These are phyloP conservation scores for Pterocarpus macrocarpus DNA, from an alignment of 306 rosid genomes.

Conservation along the genomic window DNA sequence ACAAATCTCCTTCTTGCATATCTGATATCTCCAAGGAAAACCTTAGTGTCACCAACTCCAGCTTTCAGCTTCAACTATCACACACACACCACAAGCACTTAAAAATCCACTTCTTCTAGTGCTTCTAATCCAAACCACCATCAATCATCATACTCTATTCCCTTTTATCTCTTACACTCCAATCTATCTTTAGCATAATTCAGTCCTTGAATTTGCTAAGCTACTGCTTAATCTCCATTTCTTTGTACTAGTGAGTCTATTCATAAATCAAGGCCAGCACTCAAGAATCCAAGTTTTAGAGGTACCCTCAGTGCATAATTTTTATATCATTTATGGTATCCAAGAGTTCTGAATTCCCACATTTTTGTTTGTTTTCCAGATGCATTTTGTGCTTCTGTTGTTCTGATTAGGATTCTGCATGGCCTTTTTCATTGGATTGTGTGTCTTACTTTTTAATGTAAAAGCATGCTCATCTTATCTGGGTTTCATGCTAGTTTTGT, in stretches of 20 bases:
- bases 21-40: conserved; percentile 49
- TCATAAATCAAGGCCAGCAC: conserved; percentile 6
- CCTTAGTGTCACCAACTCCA: conserved; percentile 65
- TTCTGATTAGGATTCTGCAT: conserved; percentile 40
- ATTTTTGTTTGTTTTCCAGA: conserved; percentile 40
- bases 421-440: conserved; percentile 44
- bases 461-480: conserved; percentile 37
- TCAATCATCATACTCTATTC: conserved; percentile 45
- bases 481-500: conserved; percentile 42
- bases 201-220: conserved; percentile 41
- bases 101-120: conserved; percentile 45
- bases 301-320: conserved; percentile 42
- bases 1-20: conserved; percentile 60
- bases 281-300: conserved; percentile 49
- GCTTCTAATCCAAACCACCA: conserved; percentile 63
- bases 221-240: conserved; percentile 18
- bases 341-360: conserved; percentile 44
- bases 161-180: conserved; percentile 27
- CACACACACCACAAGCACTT: conserved; percentile 41
- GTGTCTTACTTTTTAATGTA: conserved; percentile 42
- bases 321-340: conserved; percentile 24
- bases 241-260: not conserved
- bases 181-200: conserved; percentile 50
- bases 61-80: conserved; percentile 67
- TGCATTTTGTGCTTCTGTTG: not conserved